phyloP scores from a whole-genome alignment of 1,284 basidiomycete genomes.

The Leccinum fuscescens region DNA sequence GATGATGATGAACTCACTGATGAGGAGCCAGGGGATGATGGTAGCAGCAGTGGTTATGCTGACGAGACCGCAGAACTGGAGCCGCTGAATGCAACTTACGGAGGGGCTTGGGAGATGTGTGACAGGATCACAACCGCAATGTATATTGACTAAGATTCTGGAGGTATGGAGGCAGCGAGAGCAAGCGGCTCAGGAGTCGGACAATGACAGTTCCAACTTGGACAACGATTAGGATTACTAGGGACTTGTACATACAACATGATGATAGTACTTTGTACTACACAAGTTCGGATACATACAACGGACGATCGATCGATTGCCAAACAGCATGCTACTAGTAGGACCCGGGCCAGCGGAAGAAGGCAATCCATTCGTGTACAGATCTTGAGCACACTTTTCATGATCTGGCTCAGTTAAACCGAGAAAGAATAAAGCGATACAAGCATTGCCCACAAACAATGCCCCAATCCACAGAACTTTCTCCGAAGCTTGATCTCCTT shows the following conservation, averaged over 20 bases:
- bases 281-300: neutral
- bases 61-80: neutral
- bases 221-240: too few species aligned
- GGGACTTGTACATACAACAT: too few species aligned
- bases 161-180: neutral
- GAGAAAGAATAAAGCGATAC: neutral
- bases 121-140: neutral
- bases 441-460: neutral
- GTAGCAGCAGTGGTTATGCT: neutral
- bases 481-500: too few species aligned
- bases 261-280: too few species aligned
- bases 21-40: neutral
- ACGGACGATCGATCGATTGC: neutral
- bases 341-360: too few species aligned
- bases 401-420: neutral
- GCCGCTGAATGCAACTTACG: neutral
- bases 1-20: too few species aligned
- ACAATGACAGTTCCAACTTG: too few species aligned
- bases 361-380: neutral
- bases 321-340: neutral
- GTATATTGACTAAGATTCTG: neutral
- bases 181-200: neutral
- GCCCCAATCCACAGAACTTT: neutral
- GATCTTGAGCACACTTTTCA: neutral
- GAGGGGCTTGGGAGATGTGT: neutral